Evolutionary conservation across 371 early-diverging fungal species (phyloP).

Genomic region (Sporodiniella umbellata): DNA sequence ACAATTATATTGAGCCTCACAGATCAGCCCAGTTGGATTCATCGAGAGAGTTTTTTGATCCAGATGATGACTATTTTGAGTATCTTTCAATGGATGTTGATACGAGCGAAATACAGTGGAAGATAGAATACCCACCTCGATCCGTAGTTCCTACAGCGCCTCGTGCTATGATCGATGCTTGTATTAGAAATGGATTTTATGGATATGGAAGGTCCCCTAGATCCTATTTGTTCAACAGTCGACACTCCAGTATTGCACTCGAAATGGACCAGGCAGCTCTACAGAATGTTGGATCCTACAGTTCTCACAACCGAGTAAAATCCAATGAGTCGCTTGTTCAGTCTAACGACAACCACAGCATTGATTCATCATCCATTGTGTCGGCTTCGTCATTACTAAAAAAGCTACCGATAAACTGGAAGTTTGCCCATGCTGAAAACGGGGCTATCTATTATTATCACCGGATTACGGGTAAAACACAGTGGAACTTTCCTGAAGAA

Average conservation of each 20-base stretch:
- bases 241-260: background rate
- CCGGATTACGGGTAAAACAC: constrained; percentile 32
- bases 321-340: background rate
- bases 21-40: constrained; percentile 11
- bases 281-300: background rate
- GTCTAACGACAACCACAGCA: background rate
- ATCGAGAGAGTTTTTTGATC: constrained; percentile 39
- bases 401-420: constrained; percentile 36
- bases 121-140: constrained; percentile 24
- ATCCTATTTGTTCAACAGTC: background rate
- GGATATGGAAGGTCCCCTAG: constrained; percentile 11
- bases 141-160: constrained; percentile 31
- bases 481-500: constrained; percentile 42
- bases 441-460: constrained; percentile 43
- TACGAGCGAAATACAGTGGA: constrained; percentile 14
- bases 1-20: background rate
- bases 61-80: constrained; percentile 36
- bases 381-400: background rate
- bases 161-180: constrained; percentile 31
- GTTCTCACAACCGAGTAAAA: background rate
- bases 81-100: constrained; percentile 20
- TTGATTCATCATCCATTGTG: background rate
- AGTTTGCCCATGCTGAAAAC: constrained; percentile 27
- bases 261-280: background rate
- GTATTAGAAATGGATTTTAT: constrained; percentile 19